phyloP scores from a whole-genome alignment of 805 yeast species.

The Wickerhamomyces kurtzmanii region DNA sequence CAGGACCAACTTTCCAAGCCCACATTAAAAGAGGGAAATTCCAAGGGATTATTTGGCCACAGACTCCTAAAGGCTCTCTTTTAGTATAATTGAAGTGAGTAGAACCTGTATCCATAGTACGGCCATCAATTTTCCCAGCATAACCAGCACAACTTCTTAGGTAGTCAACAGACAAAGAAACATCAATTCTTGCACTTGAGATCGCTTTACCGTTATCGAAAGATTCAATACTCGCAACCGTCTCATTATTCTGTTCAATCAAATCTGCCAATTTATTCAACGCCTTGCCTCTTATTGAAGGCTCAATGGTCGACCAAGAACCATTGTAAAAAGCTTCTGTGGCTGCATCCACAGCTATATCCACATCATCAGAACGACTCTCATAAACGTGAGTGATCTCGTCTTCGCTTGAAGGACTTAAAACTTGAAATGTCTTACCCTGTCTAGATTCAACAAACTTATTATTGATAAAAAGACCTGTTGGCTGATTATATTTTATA shows the following conservation, averaged over 20 bases:
- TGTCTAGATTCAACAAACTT: conserved; percentile 54
- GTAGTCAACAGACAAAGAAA: conserved; percentile 56
- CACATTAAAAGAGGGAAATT: conserved; percentile 92
- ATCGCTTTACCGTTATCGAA: conserved; percentile 86
- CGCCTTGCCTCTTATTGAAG: conserved; percentile 53
- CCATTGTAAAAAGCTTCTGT: conserved; percentile 56
- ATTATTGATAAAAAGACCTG: conserved; percentile 70
- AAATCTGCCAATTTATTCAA: conserved; percentile 69
- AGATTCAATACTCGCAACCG: conserved; percentile 73
- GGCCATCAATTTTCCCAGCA: conserved; percentile 82
- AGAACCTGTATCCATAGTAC: conserved; percentile 63
- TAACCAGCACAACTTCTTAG: conserved; percentile 84
- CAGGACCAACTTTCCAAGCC: conserved; percentile 93
- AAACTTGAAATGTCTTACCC: conserved; percentile 51
- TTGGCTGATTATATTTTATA: conserved; percentile 58
- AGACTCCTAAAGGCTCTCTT: conserved; percentile 89
- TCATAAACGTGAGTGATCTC: conserved; percentile 60
- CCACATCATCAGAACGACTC: conserved; percentile 73
- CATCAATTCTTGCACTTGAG: conserved; percentile 62
- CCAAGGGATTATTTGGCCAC: conserved; percentile 97
- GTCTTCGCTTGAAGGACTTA: conserved; percentile 66
- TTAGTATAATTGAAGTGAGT: conserved; percentile 70
- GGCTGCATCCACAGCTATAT: conserved; percentile 76
- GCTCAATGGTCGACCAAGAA: conserved; percentile 72
- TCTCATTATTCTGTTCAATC: conserved; percentile 61